phyloP scores from a whole-genome alignment of 1,284 basidiomycete species.

The Ceratobasidium sp. region DNA sequence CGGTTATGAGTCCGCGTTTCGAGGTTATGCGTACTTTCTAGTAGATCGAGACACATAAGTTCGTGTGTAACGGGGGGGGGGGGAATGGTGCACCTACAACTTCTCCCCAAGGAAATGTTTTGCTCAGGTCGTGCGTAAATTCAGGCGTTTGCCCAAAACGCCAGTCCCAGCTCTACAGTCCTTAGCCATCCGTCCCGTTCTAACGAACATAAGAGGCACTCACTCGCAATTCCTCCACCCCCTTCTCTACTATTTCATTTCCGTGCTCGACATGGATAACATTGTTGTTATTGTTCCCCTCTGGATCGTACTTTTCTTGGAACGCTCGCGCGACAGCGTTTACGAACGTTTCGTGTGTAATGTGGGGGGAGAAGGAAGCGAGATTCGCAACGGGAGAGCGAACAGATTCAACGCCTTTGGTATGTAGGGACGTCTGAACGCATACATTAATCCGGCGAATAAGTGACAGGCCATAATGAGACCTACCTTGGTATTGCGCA shows the following conservation, averaged over 20 bases:
- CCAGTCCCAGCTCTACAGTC: constrained; percentile 89
- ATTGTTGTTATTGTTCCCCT: not conserved
- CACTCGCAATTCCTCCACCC: constrained; percentile 80
- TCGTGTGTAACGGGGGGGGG: not conserved
- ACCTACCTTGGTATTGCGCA: constrained; percentile 78
- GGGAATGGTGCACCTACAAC: constrained; percentile 63
- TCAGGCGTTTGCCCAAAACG: constrained; percentile 94
- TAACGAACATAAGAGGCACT: constrained; percentile 50
- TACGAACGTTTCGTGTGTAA: constrained; percentile 80
- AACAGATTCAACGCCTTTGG: constrained; percentile 91
- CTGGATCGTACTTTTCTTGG: constrained; percentile 66
- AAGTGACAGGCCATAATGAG: not conserved
- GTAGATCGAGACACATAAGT: not conserved
- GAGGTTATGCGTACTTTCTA: constrained; percentile 59
- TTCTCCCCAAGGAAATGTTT: constrained; percentile 71
- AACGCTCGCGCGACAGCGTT: constrained; percentile 82
- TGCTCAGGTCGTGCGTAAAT: constrained; percentile 75
- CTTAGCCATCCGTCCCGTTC: constrained; percentile 12
- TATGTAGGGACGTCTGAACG: constrained; percentile 67
- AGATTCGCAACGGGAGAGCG: constrained; percentile 94
- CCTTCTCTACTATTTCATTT: constrained; percentile 66
- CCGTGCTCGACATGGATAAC: constrained; percentile 54
- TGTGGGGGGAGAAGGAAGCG: constrained; percentile 62
- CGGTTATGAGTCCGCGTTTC: constrained; percentile 62
- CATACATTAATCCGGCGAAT: constrained; percentile 35